Base-by-base conservation (phyloP, 345 rosid species). In the Angophora floribunda region DNA sequence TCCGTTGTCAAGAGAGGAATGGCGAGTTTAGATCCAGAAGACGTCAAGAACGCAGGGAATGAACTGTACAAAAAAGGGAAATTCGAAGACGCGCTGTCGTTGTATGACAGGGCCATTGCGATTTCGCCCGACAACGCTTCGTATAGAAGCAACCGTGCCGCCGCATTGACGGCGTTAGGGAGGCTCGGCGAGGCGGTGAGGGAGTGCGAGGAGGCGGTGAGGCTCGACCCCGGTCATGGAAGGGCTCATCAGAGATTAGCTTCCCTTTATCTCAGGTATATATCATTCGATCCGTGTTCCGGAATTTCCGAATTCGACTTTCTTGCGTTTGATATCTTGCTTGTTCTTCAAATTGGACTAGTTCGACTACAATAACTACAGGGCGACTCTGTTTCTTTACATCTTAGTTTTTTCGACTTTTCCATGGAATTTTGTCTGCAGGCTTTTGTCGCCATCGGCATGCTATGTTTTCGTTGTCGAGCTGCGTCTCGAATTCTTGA, bases 131-230 rank as follows among this genome's bases (percentile, higher is more conserved):
- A 91, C 19, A 98, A 95, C 87, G 94, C 96, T 19, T 95, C 98
- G 13, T 98, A 92, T 70, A 85, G 97, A 90, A 93, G 97, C 87
- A 97, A 97, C 92, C 91, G 98, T 22, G 99, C 98, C 1, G 99
- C 99, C 4, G 98, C 98, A 9, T 93, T 98, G 94, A 95, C 95
- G 85, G 96, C 94, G 10, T 88, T 91, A 88, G 95, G 95, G 86
- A 93, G 96, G 91, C 89, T 98, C 85, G 94, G 88, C 65, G 98
- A 98, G 89, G 99, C 99, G 4, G 96, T 95, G 86, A 93, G 87
- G 88, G 99, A 98, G 82, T 97, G 99, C 52, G 95, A 97, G 90
- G 99, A 95, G 92, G 98, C 99, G 15, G 94, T 97, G 17, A 94
- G 93, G 90, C 88, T 97, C 86, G 98, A 97, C 88, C 95, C 96